Conservation (phyloP, 129 eudicot genomes). For the Lactuca sativa region DNA sequence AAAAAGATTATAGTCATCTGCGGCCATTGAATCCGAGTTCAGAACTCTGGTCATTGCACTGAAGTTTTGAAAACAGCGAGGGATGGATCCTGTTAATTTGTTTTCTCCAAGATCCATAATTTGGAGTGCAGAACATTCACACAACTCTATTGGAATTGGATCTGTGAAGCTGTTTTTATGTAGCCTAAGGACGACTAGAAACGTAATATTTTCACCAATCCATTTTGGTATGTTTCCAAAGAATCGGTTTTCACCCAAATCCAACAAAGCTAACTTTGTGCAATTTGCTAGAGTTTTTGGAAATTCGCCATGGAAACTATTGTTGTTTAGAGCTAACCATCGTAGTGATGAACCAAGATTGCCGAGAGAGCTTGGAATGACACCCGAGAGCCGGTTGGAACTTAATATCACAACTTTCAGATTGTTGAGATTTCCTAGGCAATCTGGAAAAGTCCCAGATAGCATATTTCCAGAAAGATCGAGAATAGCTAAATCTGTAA, state of each 20-base stretch:
- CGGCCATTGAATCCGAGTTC: not conserved
- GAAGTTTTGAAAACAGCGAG: too few relatives aligned
- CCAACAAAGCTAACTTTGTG: conserved; percentile 17
- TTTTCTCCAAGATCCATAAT: too few relatives aligned
- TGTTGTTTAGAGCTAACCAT: conserved; percentile 36
- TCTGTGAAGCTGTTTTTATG: conserved; percentile 11
- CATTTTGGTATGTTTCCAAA: conserved; percentile 33
- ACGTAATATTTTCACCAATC: conserved; percentile 23
- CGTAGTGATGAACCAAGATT: conserved; percentile 15
- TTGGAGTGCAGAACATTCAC: too few relatives aligned
- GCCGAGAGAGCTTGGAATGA: conserved; percentile 36
- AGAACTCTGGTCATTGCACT: not conserved
- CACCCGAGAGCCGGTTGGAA: conserved; percentile 35
- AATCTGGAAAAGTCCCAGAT: conserved; percentile 35
- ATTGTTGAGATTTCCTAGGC: not conserved
- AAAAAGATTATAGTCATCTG: conserved; percentile 14
- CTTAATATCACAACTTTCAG: conserved; percentile 22
- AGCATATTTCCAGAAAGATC: conserved; percentile 38
- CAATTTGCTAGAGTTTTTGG: conserved; percentile 20
- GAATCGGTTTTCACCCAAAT: conserved; percentile 31
- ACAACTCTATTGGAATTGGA: too few relatives aligned
- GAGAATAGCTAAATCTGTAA: not conserved
- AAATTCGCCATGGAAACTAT: conserved; percentile 32
- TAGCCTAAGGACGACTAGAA: conserved; percentile 18
- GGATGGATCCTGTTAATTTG: too few relatives aligned